phyloP scores from a whole-genome alignment of 352 stramenopile genomes.

The Plasmopara viticola region DNA sequence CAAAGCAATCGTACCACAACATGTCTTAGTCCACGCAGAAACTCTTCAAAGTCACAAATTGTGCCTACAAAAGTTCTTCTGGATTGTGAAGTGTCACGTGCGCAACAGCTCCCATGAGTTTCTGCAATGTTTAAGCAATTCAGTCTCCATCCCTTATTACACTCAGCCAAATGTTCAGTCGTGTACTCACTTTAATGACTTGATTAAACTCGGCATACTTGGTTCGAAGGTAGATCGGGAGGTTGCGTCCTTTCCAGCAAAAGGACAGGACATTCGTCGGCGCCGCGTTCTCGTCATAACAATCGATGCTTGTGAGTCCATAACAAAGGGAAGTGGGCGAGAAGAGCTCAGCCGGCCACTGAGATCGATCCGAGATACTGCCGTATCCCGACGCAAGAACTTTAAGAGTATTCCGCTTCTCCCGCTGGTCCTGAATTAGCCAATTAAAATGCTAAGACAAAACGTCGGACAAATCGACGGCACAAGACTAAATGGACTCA shows the following conservation, averaged over 20 bases:
- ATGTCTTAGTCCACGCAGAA: no score
- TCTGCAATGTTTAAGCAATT: slow-evolving; percentile 29
- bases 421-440: slow-evolving; percentile 50
- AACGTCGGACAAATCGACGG: neutral
- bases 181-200: slow-evolving; percentile 59
- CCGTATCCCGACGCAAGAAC: slow-evolving; percentile 58
- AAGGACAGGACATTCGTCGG: slow-evolving; percentile 76
- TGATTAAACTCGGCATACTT: slow-evolving; percentile 88
- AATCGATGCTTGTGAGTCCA: slow-evolving; percentile 66
- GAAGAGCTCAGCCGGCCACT: slow-evolving; percentile 77
- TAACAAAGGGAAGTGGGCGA: slow-evolving; percentile 76
- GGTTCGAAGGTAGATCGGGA: slow-evolving; percentile 78
- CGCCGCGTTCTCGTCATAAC: slow-evolving; percentile 52
- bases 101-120: slow-evolving; percentile 70
- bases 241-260: slow-evolving; percentile 84
- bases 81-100: slow-evolving; percentile 71
- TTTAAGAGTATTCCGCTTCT: slow-evolving; percentile 79
- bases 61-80: slow-evolving; percentile 65
- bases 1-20: slow-evolving; percentile 3
- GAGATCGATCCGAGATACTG: slow-evolving; percentile 57
- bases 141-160: slow-evolving; percentile 1
- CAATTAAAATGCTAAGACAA: slow-evolving; percentile 1
- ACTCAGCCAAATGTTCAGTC: neutral
- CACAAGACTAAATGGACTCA: slow-evolving; percentile 21
- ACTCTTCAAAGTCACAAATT: no score